phyloP scores from a whole-genome alignment of 2,329 filamentous ascomycete species.

The Grosmannia serpens region DNA sequence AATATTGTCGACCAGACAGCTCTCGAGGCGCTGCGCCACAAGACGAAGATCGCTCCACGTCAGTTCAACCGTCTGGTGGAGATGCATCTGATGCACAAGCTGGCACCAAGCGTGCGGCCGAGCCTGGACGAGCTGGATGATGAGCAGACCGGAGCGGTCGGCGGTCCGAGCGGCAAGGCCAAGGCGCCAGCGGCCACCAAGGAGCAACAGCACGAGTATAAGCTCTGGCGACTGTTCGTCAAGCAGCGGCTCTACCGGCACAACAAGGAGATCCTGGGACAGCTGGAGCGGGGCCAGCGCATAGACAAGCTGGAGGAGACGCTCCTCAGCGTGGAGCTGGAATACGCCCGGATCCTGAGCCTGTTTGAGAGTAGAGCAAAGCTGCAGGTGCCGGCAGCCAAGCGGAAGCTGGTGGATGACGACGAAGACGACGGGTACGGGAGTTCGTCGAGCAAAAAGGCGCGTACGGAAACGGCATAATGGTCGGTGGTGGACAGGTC shows the following conservation, averaged over 20 bases:
- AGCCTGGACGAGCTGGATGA: conserved; percentile 28
- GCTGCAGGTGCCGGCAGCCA: conserved; percentile 20
- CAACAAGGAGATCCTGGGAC: conserved; percentile 58
- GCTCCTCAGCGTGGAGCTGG: conserved; percentile 54
- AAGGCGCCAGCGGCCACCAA: conserved; percentile 26
- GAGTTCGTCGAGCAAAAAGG: conserved; percentile 18
- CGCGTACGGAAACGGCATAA: conserved; percentile 2
- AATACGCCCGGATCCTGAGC: conserved; percentile 56
- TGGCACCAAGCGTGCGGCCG: conserved; percentile 46
- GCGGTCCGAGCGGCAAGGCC: conserved; percentile 9
- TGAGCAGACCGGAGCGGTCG: conserved; percentile 1
- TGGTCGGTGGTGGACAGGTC: no score
- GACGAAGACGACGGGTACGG: conserved; percentile 28
- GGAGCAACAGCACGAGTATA: conserved; percentile 50
- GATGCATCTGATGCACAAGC: conserved; percentile 57
- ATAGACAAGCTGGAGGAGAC: conserved; percentile 63
- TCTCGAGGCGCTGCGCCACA: conserved; percentile 44
- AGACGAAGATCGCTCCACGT: conserved; percentile 62
- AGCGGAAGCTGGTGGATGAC: conserved; percentile 31
- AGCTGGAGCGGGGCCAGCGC: conserved; percentile 57
- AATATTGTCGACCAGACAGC: conserved; percentile 46
- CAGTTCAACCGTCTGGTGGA: conserved; percentile 67
- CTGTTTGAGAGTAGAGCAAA: conserved; percentile 29
- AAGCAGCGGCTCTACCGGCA: conserved; percentile 68
- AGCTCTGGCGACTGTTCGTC: conserved; percentile 62